These are phyloP conservation scores for Colletotrichum gigasporum DNA, from an alignment of 2,329 filamentous ascomycete genomes.

Conservation along the genomic window DNA sequence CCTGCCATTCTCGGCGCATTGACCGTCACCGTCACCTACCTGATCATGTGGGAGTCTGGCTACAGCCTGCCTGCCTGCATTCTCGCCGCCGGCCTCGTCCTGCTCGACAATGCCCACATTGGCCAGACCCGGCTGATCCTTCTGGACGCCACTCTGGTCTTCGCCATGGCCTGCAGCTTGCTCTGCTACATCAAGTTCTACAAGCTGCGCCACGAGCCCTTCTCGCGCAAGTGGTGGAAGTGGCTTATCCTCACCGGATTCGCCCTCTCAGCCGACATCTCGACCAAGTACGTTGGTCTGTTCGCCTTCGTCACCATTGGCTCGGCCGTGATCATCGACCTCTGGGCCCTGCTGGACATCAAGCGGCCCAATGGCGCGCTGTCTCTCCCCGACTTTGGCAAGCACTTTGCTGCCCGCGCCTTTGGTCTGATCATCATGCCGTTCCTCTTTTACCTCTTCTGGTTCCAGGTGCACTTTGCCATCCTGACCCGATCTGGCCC, in stretches of 20 bases:
- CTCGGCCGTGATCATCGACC: conserved; percentile 89
- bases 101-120: conserved; percentile 98
- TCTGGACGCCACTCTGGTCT: conserved; percentile 90
- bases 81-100: conserved; percentile 83
- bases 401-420: conserved; percentile 90
- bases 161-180: conserved; percentile 95
- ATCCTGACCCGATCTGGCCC: conserved; percentile 89
- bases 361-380: conserved; percentile 86
- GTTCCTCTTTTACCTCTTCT: conserved; percentile 98
- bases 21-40: conserved; percentile 91
- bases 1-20: conserved; percentile 91
- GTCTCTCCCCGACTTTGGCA: conserved; percentile 79
- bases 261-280: conserved; percentile 95
- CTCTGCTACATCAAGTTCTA: conserved; percentile 97
- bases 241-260: conserved; percentile 97
- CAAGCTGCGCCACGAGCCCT: conserved; percentile 89
- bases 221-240: conserved; percentile 99
- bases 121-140: conserved; percentile 95
- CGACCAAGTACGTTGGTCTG: conserved; percentile 95
- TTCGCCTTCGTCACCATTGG: conserved; percentile 99
- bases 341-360: conserved; percentile 94
- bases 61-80: conserved; percentile 95
- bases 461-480: conserved; percentile 99
- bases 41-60: conserved; percentile 99
- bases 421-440: conserved; percentile 88